Conservation (phyloP, 306 rosid genomes). For the Prosopis cineraria region DNA sequence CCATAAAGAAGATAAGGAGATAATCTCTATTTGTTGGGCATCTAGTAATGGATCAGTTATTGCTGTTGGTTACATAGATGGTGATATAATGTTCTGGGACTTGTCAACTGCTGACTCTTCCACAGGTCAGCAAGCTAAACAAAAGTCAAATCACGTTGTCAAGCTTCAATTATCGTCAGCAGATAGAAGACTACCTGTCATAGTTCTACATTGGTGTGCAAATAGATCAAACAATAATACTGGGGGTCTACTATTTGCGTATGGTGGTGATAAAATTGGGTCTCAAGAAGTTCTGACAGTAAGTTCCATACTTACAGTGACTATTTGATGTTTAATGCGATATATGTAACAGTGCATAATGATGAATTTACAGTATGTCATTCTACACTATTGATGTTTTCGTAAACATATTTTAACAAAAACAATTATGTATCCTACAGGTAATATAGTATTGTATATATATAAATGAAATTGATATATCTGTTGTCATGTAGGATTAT, state of each 20-base stretch:
- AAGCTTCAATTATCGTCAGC: constrained; percentile 77
- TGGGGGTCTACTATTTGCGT: constrained; percentile 73
- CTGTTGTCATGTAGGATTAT: too few relatives aligned
- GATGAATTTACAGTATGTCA: background rate
- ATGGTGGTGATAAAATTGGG: constrained; percentile 86
- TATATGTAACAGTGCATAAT: constrained; percentile 11
- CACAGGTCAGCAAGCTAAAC: constrained; percentile 44
- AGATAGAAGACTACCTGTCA: constrained; percentile 73
- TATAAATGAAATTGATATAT: too few relatives aligned
- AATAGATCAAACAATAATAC: constrained; percentile 40
- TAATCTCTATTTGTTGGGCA: constrained; percentile 85
- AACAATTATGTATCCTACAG: background rate
- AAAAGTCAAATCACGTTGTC: constrained; percentile 51
- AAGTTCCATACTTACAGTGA: constrained; percentile 38
- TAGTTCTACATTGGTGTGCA: constrained; percentile 67
- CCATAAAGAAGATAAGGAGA: constrained; percentile 65
- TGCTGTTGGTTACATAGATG: constrained; percentile 86
- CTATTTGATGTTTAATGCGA: constrained; percentile 24
- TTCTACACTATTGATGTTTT: background rate
- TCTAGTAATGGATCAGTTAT: constrained; percentile 71
- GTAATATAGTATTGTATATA: too few relatives aligned
- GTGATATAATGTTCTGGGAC: constrained; percentile 91
- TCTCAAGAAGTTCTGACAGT: constrained; percentile 85
- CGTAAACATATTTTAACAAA: too few relatives aligned
- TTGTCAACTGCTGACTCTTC: constrained; percentile 53